A percentile compares a stretch with the other conserved stretches of the same genome.
Conservation (phyloP, 106 monocot species). For the Cymbidium sinense region DNA sequence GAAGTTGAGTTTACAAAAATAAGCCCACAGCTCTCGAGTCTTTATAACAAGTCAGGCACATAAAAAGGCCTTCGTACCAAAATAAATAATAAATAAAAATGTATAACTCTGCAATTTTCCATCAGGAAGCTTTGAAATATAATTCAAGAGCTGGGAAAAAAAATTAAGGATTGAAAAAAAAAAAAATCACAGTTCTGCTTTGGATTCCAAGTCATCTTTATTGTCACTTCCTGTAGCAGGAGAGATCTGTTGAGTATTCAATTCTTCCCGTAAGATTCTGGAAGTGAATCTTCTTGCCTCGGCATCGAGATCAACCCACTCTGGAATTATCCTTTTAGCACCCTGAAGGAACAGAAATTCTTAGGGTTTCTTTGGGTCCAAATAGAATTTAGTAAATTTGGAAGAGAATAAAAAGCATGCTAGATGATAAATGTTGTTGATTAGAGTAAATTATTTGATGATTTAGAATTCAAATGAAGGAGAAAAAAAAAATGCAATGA, state of each 20-base stretch:
- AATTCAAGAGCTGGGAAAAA: neutral
- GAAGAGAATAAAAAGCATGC: too few relatives aligned
- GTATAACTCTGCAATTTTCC: neutral
- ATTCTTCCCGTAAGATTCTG: constrained; percentile 55
- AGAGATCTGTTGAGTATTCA: constrained; percentile 13
- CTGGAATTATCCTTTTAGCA: constrained; percentile 82
- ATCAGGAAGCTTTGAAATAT: neutral
- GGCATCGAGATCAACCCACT: constrained; percentile 83
- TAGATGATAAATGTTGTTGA: too few relatives aligned
- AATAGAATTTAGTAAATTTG: too few relatives aligned
- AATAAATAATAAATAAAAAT: too few relatives aligned
- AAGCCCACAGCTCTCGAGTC: neutral
- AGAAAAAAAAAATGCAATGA: too few relatives aligned
- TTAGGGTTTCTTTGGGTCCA: too few relatives aligned
- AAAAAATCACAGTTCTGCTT: constrained; percentile 35
- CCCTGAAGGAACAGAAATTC: constrained; percentile 30
- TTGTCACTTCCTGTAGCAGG: constrained; percentile 11
- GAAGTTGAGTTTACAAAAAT: neutral
- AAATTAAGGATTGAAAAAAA: neutral
- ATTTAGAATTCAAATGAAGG: too few relatives aligned
- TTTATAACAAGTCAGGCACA: too few relatives aligned
- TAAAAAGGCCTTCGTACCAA: too few relatives aligned
- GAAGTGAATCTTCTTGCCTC: constrained; percentile 64
- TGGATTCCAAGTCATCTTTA: constrained; percentile 32
- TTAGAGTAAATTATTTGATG: too few relatives aligned